Percentiles rank a stretch among this genome's conserved stretches.
Evolutionary conservation across 2,329 filamentous ascomycete species (phyloP).

Genomic region (Fusarium mexicanum): DNA sequence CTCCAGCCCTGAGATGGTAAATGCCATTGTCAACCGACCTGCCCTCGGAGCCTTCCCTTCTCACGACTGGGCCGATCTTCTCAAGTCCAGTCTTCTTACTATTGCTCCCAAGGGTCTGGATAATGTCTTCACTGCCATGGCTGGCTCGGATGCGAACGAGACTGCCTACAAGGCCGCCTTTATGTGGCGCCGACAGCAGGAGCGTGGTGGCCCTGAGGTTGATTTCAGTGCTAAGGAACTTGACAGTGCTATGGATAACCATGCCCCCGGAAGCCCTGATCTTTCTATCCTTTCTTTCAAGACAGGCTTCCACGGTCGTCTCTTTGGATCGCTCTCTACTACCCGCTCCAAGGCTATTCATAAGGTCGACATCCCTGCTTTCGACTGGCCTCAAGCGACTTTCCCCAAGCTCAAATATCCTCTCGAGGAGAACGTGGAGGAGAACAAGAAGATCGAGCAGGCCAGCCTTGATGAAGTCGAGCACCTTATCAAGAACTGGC

Average conservation of each 20-base stretch:
- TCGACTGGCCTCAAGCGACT: conserved; percentile 91
- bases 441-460: conserved; percentile 84
- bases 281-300: conserved; percentile 91
- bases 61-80: conserved; percentile 81
- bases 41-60: conserved; percentile 92
- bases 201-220: conserved; percentile 79
- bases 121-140: conserved; percentile 91
- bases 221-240: conserved; percentile 85
- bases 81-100: conserved; percentile 82
- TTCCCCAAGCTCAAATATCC: conserved; percentile 91
- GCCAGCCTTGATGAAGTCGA: conserved; percentile 86
- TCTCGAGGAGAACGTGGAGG: conserved; percentile 78
- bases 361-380: conserved; percentile 93
- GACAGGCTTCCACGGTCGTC: conserved; percentile 87
- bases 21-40: conserved; percentile 85
- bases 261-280: conserved; percentile 76
- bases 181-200: conserved; percentile 85
- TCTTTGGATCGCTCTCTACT: conserved; percentile 87
- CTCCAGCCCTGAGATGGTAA: conserved; percentile 80
- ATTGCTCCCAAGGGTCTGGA: conserved; percentile 84
- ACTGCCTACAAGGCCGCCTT: conserved; percentile 95
- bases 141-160: conserved; percentile 93
- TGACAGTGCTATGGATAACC: conserved; percentile 79
- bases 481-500: conserved; percentile 80
- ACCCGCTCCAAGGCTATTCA: conserved; percentile 94